Conservation (phyloP, 2,329 filamentous ascomycete species). For the Pyrenophora teres region DNA sequence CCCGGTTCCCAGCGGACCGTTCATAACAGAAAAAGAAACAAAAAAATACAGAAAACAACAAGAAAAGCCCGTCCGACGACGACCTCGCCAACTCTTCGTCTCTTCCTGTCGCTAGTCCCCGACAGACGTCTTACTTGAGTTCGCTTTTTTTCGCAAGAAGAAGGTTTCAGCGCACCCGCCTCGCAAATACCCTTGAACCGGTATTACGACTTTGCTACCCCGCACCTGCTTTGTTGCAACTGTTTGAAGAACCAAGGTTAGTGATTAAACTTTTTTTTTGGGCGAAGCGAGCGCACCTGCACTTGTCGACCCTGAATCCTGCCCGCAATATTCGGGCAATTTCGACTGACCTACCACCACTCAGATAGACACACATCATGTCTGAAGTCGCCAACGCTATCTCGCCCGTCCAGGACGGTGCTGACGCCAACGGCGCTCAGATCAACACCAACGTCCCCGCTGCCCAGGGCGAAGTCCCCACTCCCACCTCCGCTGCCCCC, state of each 20-base stretch:
- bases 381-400: slow-evolving; percentile 54
- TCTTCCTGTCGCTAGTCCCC: slow-evolving; percentile 37
- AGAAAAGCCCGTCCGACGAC: slow-evolving; percentile 41
- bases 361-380: slow-evolving; percentile 43
- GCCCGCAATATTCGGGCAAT: slow-evolving; percentile 27
- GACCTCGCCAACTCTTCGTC: slow-evolving; percentile 31
- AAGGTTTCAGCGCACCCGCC: slow-evolving; percentile 27
- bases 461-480: slow-evolving; percentile 68
- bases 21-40: slow-evolving; percentile 47
- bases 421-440: slow-evolving; percentile 64
- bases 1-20: slow-evolving; percentile 40
- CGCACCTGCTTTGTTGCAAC: slow-evolving; percentile 28
- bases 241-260: slow-evolving; percentile 34
- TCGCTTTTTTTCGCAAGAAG: slow-evolving; percentile 24
- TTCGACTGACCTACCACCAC: slow-evolving; percentile 27
- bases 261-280: slow-evolving; percentile 34
- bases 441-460: slow-evolving; percentile 75
- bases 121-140: slow-evolving; percentile 28
- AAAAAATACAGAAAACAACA: slow-evolving; percentile 48
- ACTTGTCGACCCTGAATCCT: slow-evolving; percentile 33
- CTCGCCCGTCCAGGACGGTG: slow-evolving; percentile 69
- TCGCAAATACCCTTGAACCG: slow-evolving; percentile 27
- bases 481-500: slow-evolving; percentile 71
- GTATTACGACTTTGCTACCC: slow-evolving; percentile 21
- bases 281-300: slow-evolving; percentile 41